These are phyloP conservation scores for Drechslera avenae DNA, from an alignment of 2,329 filamentous ascomycete genomes.

Conservation along the genomic window DNA sequence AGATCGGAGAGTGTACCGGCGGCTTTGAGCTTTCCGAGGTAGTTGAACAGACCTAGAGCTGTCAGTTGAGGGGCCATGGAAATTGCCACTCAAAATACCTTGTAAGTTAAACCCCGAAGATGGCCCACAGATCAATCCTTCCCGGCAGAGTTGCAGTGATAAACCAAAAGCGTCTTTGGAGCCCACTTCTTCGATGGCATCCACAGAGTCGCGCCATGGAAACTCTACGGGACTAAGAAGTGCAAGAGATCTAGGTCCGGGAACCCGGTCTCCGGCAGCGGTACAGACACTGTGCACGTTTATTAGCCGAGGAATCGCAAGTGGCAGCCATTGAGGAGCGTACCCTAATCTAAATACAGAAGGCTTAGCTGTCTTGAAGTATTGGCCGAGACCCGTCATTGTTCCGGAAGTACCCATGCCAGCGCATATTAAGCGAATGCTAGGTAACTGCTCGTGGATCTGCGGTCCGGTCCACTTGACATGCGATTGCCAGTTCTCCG, in stretches of 20 bases:
- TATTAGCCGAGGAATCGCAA: conserved; percentile 1
- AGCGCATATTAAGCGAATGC: conserved; percentile 62
- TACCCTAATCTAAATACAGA: conserved; percentile 27
- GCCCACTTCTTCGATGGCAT: conserved; percentile 62
- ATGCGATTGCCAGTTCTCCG: conserved; percentile 60
- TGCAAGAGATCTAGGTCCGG: conserved; percentile 61
- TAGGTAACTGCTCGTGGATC: conserved; percentile 61
- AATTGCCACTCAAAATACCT: conserved; percentile 43
- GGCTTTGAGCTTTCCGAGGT: conserved; percentile 17
- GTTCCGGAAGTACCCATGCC: conserved; percentile 62
- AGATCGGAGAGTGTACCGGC: conserved; percentile 19
- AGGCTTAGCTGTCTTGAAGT: conserved; percentile 28
- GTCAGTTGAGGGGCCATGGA: background rate
- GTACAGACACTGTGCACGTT: conserved; percentile 58
- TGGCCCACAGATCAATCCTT: conserved; percentile 65
- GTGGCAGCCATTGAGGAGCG: background rate
- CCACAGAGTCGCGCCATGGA: conserved; percentile 62
- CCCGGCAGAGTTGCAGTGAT: conserved; percentile 60
- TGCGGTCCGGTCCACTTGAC: conserved; percentile 65
- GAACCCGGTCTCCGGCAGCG: conserved; percentile 61
- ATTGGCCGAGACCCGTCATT: conserved; percentile 29
- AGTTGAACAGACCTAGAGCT: conserved; percentile 21
- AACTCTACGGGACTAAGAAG: conserved; percentile 60
- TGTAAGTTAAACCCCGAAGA: conserved; percentile 64
- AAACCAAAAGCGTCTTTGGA: conserved; percentile 60